Base-by-base conservation (phyloP, 192 early-diverging fungal species). In the Anaeromyces robustus region DNA sequence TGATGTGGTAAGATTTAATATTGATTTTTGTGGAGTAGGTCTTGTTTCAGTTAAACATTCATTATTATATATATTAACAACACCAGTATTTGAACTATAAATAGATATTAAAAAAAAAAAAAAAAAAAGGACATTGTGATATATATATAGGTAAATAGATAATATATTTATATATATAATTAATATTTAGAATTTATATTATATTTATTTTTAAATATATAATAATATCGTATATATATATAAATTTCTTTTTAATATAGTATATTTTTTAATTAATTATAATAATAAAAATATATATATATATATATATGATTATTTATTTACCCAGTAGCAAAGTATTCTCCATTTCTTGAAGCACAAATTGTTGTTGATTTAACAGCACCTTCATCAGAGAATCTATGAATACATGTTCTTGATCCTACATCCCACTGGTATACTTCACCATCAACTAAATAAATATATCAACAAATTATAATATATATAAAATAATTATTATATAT, bases 341-440 rank as follows among this genome's bases (percentile, higher is more conserved):
- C 85, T 77, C 87, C 88, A 82, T 95, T 92, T 4, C 85, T 88
- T 43, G 94, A 94, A 29, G 96, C 86, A 2, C 89, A 88, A 78
- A 98, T 82, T 26, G 85, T 85, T 0, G 92, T 91, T 0, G 95
- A 88, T 77, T 93, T 92, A 83, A 97, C 92, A 32, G 90, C 88
- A 26, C 95, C 94, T 39, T 95, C 90, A 85, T 98, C 96, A 80
- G 85, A 78, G 88, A 95, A 98, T 78, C 89, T 87, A 81, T 94
- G 92, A 17, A 94, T 81, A 83, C 95, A 96, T 59, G 87, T 86
- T 77, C 93, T 91, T 30, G 89, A 83, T 18, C 88, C 87, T 59
- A 96, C 80, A 83, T 98, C 95, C 93, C 94, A 99, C 83, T 94
- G 93, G 84, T 96, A 98, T 4, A 96, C 88, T 81, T 94, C 93